A percentile compares a stretch with the other conserved stretches of the same genome.
These are phyloP conservation scores for Sporothrix variecibatus DNA, from an alignment of 2,329 filamentous ascomycete species.

Conservation along the genomic window DNA sequence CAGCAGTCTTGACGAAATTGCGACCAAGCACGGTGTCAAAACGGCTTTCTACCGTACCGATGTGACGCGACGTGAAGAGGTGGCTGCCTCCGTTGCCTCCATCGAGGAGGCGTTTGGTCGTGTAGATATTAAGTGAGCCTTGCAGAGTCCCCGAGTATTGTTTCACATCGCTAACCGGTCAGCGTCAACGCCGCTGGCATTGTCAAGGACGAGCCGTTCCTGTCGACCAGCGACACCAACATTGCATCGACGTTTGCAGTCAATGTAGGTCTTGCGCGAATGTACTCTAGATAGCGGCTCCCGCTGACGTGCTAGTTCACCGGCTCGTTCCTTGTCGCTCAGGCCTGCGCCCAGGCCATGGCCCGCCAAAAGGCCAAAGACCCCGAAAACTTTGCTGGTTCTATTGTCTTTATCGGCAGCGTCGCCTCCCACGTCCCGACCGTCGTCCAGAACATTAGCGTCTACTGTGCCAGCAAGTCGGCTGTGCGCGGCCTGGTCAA, in stretches of 20 bases:
- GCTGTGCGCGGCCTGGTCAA: slow-evolving; percentile 35
- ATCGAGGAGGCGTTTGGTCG: background rate
- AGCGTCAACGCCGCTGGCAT: slow-evolving; percentile 4
- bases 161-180: background rate
- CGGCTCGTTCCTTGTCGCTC: slow-evolving; percentile 1
- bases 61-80: background rate
- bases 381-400: background rate
- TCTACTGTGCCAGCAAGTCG: slow-evolving; percentile 35
- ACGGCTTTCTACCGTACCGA: background rate
- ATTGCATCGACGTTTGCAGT: background rate
- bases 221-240: background rate
- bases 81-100: background rate
- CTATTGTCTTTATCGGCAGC: slow-evolving; percentile 11
- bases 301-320: background rate
- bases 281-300: no score
- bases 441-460: background rate
- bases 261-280: background rate
- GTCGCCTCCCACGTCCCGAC: background rate
- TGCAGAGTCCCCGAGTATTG: background rate
- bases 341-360: slow-evolving; percentile 7
- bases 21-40: background rate
- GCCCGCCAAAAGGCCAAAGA: background rate
- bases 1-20: background rate
- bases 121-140: background rate
- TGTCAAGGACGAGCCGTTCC: slow-evolving; percentile 9